These are phyloP conservation scores for Massarina eburnea DNA, from an alignment of 2,329 filamentous ascomycete genomes.

Conservation along the genomic window DNA sequence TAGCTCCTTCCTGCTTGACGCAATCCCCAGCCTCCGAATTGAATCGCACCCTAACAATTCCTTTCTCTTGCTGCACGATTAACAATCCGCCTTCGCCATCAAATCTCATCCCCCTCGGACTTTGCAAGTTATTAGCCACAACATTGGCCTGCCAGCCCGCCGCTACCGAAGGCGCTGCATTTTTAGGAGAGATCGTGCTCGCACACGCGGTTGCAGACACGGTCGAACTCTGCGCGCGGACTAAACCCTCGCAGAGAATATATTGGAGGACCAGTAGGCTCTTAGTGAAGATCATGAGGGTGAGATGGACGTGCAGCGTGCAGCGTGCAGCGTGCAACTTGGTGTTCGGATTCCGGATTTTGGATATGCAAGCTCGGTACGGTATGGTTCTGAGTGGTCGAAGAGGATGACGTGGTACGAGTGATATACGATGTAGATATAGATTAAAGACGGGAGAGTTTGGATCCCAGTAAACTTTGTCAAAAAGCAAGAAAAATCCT, in stretches of 20 bases:
- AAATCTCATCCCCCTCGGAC: constrained; percentile 51
- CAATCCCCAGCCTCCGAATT: constrained; percentile 31
- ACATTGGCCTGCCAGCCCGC: constrained; percentile 47
- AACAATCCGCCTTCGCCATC: constrained; percentile 52
- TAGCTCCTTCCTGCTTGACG: constrained; percentile 26
- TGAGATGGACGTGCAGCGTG: not conserved
- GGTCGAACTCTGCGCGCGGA: constrained; percentile 22
- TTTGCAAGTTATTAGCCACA: constrained; percentile 48
- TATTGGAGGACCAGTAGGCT: constrained; percentile 28
- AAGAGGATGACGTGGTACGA: not conserved
- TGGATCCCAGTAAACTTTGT: not conserved
- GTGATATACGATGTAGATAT: constrained; percentile 2
- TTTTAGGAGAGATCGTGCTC: constrained; percentile 38
- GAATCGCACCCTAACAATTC: constrained; percentile 44
- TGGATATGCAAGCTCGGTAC: not conserved
- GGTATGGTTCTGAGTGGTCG: not conserved
- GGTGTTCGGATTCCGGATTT: not conserved
- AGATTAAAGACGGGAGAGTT: constrained; percentile 1
- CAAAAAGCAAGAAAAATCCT: not conserved
- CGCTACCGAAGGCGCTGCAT: constrained; percentile 46
- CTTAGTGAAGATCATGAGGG: constrained; percentile 13
- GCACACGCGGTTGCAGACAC: constrained; percentile 33
- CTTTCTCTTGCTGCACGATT: constrained; percentile 49
- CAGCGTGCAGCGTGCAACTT: not conserved
- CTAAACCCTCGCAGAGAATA: constrained; percentile 9